phyloP scores from a whole-genome alignment of 176 grass and related monocot genomes.

The Eragrostis nindensis region DNA sequence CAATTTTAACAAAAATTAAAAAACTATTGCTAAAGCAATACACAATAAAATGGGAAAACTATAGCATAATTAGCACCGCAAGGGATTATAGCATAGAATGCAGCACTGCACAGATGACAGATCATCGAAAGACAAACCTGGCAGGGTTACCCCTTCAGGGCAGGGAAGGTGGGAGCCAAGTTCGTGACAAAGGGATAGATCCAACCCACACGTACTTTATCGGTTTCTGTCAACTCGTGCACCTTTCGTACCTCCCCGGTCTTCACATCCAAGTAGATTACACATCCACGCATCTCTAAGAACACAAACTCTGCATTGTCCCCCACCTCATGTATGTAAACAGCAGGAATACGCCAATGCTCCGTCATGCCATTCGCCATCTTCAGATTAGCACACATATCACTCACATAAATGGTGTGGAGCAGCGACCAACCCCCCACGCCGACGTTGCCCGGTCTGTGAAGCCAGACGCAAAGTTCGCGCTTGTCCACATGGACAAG shows the following conservation, averaged over 20 bases:
- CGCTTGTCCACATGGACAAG: background rate
- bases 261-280: slow-evolving; percentile 24
- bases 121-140: slow-evolving; percentile 1
- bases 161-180: slow-evolving; percentile 27
- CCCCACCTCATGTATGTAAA: background rate
- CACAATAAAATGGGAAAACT: too few species aligned
- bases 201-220: background rate
- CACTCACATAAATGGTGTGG: slow-evolving; percentile 1
- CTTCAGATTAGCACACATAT: background rate
- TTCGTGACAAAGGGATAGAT: slow-evolving; percentile 24
- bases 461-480: slow-evolving; percentile 17
- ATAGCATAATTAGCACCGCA: too few species aligned
- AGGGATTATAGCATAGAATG: too few species aligned
- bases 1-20: too few species aligned
- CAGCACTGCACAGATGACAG: too few species aligned
- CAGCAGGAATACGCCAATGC: background rate
- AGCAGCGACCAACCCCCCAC: background rate
- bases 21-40: too few species aligned
- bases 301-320: background rate
- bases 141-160: background rate
- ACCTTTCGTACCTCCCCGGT: background rate
- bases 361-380: background rate
- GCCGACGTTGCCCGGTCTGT: background rate
- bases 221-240: background rate
- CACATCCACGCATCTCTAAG: background rate